phyloP scores from a whole-genome alignment of 1,284 basidiomycete species.

The Ganoderma lingzhi region DNA sequence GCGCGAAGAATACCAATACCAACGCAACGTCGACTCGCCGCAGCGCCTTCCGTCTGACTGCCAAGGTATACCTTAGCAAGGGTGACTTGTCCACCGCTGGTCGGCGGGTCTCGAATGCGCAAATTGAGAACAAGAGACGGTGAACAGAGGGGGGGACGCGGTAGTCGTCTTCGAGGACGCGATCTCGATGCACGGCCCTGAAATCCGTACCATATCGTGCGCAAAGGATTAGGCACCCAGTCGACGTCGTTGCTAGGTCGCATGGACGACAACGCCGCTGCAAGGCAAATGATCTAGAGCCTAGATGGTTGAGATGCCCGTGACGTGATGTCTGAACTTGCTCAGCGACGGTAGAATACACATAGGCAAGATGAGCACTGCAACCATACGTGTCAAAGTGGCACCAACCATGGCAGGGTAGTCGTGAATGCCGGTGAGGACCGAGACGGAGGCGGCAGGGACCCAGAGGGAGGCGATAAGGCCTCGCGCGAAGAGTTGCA shows the following conservation, averaged over 20 bases:
- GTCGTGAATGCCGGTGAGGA: not conserved
- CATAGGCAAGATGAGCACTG: not conserved
- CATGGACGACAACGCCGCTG: no score
- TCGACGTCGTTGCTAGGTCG: constrained; percentile 51
- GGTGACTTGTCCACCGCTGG: constrained; percentile 49
- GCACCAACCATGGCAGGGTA: not conserved
- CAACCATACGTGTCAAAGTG: not conserved
- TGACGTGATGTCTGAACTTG: not conserved
- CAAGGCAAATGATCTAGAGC: not conserved
- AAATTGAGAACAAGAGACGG: constrained; percentile 55
- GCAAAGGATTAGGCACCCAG: constrained; percentile 76
- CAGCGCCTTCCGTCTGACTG: constrained; percentile 74
- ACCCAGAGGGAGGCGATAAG: not conserved
- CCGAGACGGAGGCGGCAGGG: not conserved
- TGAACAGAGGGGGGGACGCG: constrained; percentile 54
- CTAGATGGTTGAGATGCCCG: not conserved
- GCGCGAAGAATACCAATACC: constrained; percentile 53
- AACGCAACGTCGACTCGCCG: constrained; percentile 80
- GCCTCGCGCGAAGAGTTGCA: not conserved
- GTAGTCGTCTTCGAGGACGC: constrained; percentile 79
- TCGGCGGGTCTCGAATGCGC: constrained; percentile 52
- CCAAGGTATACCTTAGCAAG: constrained; percentile 58
- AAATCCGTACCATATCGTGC: constrained; percentile 71
- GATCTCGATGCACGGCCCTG: constrained; percentile 75
- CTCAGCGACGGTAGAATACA: not conserved